Percentiles rank a stretch among this genome's conserved stretches.
These are phyloP conservation scores for Luzula sylvatica DNA, from an alignment of 176 grass and related monocot genomes.

Conservation along the genomic window DNA sequence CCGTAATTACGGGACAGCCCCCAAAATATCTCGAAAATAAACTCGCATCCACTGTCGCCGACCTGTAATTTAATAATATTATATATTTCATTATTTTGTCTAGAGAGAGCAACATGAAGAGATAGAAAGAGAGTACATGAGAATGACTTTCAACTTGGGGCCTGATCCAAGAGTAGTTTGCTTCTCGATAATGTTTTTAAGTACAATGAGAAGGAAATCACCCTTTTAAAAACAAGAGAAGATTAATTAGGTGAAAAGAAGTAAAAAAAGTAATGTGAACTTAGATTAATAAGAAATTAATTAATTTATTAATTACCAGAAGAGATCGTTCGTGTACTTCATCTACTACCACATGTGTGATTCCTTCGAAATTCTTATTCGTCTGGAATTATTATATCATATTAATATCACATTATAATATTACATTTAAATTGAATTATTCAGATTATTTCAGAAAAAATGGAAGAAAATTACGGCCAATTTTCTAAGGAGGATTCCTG, in stretches of 20 bases:
- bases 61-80: slow-evolving; percentile 39
- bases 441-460: background rate
- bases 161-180: slow-evolving; percentile 34
- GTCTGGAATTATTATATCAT: slow-evolving; percentile 50
- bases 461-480: slow-evolving; percentile 50
- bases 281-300: background rate
- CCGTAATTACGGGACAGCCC: slow-evolving; percentile 78
- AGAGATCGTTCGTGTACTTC: slow-evolving; percentile 95
- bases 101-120: too few species aligned
- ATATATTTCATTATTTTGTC: slow-evolving; percentile 10
- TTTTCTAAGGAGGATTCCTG: slow-evolving; percentile 93
- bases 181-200: slow-evolving; percentile 78
- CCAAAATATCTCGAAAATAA: slow-evolving; percentile 87
- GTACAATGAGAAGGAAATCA: slow-evolving; percentile 81
- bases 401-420: too few species aligned
- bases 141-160: slow-evolving; percentile 87
- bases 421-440: too few species aligned
- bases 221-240: slow-evolving; percentile 39
- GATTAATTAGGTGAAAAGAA: slow-evolving; percentile 2
- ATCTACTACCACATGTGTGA: slow-evolving; percentile 92
- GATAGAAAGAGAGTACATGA: slow-evolving; percentile 50
- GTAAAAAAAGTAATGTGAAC: slow-evolving; percentile 17
- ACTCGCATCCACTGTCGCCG: slow-evolving; percentile 85
- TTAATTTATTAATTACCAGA: slow-evolving; percentile 93
- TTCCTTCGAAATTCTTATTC: slow-evolving; percentile 74